Evolutionary conservation across 345 rosid genomes (phyloP), one percentile per base, ranked within the genome.

Genomic region (Rhodamnia argentea): DNA sequence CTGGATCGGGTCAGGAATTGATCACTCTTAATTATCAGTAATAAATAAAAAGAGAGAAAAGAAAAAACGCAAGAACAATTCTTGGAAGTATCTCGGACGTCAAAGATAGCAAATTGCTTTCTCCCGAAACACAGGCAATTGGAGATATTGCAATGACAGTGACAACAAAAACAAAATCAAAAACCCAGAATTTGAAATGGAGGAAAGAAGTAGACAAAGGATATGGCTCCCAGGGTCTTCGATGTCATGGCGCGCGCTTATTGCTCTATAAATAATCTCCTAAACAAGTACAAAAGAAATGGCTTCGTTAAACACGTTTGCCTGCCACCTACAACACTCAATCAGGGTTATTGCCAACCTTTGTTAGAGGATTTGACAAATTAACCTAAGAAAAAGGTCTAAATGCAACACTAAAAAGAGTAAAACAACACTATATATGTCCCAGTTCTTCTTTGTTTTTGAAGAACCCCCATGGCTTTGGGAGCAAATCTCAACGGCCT

Each of bases 401-500:
- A 51, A 51, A 11, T 13, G 51, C 10, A 50, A 3, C 51, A 50
- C 51, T 10, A 50, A 50, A 47, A 50, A 50, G 51, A 47, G n/a
- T n/a, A n/a, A n/a, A n/a, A n/a, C n/a, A n/a, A n/a, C n/a, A n/a
- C n/a, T n/a, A n/a, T n/a, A n/a, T n/a, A n/a, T n/a, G n/a, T n/a
- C n/a, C n/a, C n/a, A n/a, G n/a, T n/a, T 8, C 8, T 47, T 47
- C 50, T 47, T 47, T 8, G 50, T 47, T 47, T 44, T 9, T 44
- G 18, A 93, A 7, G n/a, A n/a, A n/a, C n/a, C n/a, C 90, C 57
- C 93, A 93, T 90, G 64, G 90, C 91, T n/a, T 82, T 87, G 14
- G 92, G 92, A 78, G 96, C 95, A 90, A 90, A 91, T 85, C 87
- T 86, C 84, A 94, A 55, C 87, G 95, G 88, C 88, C 89, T 92